Percentiles rank a stretch among this genome's conserved stretches.
Conservation (phyloP, 2,329 filamentous ascomycete genomes). For the Phyllachora maydis region DNA sequence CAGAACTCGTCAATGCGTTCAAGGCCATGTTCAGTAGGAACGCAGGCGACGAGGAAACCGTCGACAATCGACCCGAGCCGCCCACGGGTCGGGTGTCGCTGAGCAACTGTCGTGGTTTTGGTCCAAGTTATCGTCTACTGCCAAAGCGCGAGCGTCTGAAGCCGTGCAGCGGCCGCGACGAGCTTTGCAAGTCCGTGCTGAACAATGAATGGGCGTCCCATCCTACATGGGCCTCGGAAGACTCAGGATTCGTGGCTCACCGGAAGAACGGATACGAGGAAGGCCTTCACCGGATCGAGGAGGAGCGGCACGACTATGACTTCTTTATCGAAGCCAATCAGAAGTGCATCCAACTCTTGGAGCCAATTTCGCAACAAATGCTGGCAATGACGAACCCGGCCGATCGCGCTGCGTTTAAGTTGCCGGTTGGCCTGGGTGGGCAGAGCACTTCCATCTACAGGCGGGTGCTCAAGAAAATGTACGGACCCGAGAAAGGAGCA, state of each 20-base stretch:
- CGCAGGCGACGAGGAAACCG: conserved; percentile 53
- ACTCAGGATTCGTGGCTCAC: conserved; percentile 93
- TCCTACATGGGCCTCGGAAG: conserved; percentile 95
- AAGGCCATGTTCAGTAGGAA: conserved; percentile 66
- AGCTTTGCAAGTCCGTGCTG: conserved; percentile 78
- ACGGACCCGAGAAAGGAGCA: conserved; percentile 64
- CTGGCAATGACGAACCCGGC: conserved; percentile 59
- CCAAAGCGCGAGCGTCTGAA: conserved; percentile 83
- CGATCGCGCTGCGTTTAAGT: conserved; percentile 54
- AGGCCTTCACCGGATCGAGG: conserved; percentile 84
- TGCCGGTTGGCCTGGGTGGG: conserved; percentile 69
- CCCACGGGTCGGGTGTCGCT: conserved; percentile 72
- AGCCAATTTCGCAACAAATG: conserved; percentile 84
- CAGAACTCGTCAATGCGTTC: conserved; percentile 78
- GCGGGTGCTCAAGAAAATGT: conserved; percentile 93
- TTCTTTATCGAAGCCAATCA: conserved; percentile 93
- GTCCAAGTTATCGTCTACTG: conserved; percentile 82
- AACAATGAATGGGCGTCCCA: conserved; percentile 99
- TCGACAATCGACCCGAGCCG: conserved; percentile 58
- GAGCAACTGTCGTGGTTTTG: conserved; percentile 87
- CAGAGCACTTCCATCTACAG: conserved; percentile 95
- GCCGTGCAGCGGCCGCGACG: conserved; percentile 81
- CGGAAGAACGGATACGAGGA: conserved; percentile 94
- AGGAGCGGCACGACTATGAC: conserved; percentile 96
- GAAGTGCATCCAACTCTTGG: conserved; percentile 87